Base-by-base conservation (phyloP, 2,329 filamentous ascomycete genomes). In the Colletotrichum truncatum region DNA sequence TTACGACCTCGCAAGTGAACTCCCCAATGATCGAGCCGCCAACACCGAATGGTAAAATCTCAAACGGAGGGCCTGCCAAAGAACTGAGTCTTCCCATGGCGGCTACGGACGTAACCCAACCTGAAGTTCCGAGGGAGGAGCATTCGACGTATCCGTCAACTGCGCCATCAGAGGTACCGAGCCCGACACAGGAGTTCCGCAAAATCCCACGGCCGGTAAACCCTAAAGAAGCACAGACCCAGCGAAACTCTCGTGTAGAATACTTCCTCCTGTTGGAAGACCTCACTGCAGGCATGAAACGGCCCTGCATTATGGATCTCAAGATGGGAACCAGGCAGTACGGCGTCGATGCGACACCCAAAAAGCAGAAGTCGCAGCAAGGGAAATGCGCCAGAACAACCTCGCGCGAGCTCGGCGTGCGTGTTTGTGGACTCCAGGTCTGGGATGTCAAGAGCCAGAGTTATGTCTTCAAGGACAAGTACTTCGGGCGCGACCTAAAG, bases 321-420 rank as follows among this genome's bases (percentile, higher is more conserved):
- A 99, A 99, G 76, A 99, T 99, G 96, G 96, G 96, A 18, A 99
- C 96, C 7, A 90, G 96, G 2, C 96, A 99, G 75, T 98, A 98
- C 75, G 96, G 96, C 7, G 89, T 98, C 11, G 94, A 98, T 70
- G 96, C 96, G 2, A 90, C 87, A 56, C 89, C 93, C 43, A 97
- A 97, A 82, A 99, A 99, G 78, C 93, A 94, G 73, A 90, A 91
- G 66, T 98, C 96, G 0, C 96, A 99, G 77, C 89, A 93, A 63
- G 90, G 93, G 70, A 99, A 99, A 78, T 98, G 96, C 77, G 91
- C 93, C 69, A 91, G 88, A 68, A 99, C 96, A 0, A 99, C 96
- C 0, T 98, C 96, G 7, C 89, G 91, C 65, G 90, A 97, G 76
- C 87, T 99, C 1, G 96, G 96, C 4, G 96, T 99, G 3, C 89